Base-by-base conservation (phyloP, 208 protist species). In the Herpetomonas tarakana region DNA sequence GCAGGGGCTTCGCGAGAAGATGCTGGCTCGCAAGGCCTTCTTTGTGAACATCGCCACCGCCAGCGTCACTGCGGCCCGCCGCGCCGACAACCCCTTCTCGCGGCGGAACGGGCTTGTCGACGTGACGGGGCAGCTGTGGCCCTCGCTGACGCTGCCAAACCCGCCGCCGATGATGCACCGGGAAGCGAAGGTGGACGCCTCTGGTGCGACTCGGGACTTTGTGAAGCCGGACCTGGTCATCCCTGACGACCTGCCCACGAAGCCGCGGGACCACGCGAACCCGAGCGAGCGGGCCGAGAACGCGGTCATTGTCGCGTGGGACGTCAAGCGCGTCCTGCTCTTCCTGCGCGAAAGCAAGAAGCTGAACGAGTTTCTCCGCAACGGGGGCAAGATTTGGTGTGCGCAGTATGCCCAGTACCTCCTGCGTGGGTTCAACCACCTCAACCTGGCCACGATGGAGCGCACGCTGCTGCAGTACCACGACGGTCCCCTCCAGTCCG, bases 401-500 rank as follows among this genome's bases (percentile, higher is more conserved):
- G 86, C 86, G 44, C 91, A 96, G 76, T 96, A 96, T 71, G 90
- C 90, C 3, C 87, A 97, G 83, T 97, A 96, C 75, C 76, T 97
- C 12, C 61, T 96, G 39, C 81, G 81, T 31, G 91, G 91, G 16
- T 94, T 92, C 65, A 92, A 91, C 58, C 76, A 92, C 72, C 51
- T 81, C 35, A 79, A 91, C 65, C 71, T 93, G 11, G 71, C 76
- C 29, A 88, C 79, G 29, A 91, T 96, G 77, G 90, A 96, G 69
- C 78, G 86, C 4, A 91, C 91, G 24, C 62, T 92, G 24, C 59
- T 94, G 66, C 83, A 90, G 63, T 94, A 88, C 62, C 82, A 92
- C 73, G 86, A 81, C n/a, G 78, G 77, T 9, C 80, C 86, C 3
- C 53, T 77, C 22, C 81, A 90, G 41, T 50, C 52, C 9, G 41